Evolutionary conservation across 331 rosid species (phyloP).

Genomic region (Pyrus hybrid): DNA sequence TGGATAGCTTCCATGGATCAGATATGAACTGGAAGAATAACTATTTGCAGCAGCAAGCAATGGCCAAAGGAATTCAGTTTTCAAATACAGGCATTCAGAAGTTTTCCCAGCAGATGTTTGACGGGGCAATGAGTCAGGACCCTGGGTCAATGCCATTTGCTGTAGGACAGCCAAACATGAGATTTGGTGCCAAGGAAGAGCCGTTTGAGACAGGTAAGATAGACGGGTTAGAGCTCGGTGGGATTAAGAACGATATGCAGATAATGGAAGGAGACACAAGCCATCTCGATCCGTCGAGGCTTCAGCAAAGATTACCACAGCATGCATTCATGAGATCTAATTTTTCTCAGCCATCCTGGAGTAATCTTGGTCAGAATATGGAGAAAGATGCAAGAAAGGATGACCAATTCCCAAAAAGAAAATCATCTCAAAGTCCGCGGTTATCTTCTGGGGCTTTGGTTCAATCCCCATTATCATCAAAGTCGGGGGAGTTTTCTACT

Average conservation of each 20-base stretch:
- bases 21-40: constrained; percentile 77
- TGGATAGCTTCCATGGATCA: constrained; percentile 58
- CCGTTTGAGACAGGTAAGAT: constrained; percentile 63
- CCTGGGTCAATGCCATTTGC: constrained; percentile 38
- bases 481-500: constrained; percentile 86
- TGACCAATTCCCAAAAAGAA: constrained; percentile 68
- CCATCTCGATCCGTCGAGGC: constrained; percentile 60
- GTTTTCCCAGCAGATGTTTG: constrained; percentile 61
- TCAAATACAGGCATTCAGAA: constrained; percentile 50
- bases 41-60: constrained; percentile 53
- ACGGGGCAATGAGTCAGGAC: constrained; percentile 69
- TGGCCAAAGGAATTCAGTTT: constrained; percentile 64
- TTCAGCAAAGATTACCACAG: constrained; percentile 51
- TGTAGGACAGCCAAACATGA: constrained; percentile 54
- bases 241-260: constrained; percentile 45
- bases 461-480: constrained; percentile 78
- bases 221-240: constrained; percentile 56
- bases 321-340: constrained; percentile 51
- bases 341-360: constrained; percentile 73
- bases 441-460: constrained; percentile 59
- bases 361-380: constrained; percentile 51
- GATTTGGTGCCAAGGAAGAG: constrained; percentile 74
- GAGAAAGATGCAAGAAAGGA: constrained; percentile 83
- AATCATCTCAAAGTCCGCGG: constrained; percentile 77
- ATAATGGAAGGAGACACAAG: constrained; percentile 49